Percentiles rank a stretch among this genome's conserved stretches.
phyloP scores from a whole-genome alignment of 805 yeast genomes.

The Saturnispora diversa region DNA sequence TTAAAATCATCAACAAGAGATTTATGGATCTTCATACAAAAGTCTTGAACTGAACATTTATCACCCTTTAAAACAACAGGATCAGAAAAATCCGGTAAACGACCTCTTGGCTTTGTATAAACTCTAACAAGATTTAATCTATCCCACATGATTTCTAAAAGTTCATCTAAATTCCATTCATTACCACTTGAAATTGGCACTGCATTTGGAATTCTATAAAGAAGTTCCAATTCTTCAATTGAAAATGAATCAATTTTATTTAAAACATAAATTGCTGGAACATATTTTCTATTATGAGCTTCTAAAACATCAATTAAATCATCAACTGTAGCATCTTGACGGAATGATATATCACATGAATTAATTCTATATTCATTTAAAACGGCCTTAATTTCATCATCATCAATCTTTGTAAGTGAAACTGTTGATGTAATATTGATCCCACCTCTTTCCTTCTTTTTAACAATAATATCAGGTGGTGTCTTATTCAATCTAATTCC shows the following conservation, averaged over 20 bases:
- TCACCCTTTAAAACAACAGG: slow-evolving; percentile 87
- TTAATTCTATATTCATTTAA: slow-evolving; percentile 92
- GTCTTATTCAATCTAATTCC: slow-evolving; percentile 89
- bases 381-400: slow-evolving; percentile 92
- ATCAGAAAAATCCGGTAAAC: slow-evolving; percentile 85
- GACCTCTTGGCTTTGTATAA: slow-evolving; percentile 95
- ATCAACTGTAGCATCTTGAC: slow-evolving; percentile 97
- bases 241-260: slow-evolving; percentile 95
- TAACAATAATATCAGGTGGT: slow-evolving; percentile 88
- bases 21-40: slow-evolving; percentile 94
- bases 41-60: slow-evolving; percentile 83
- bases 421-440: slow-evolving; percentile 88
- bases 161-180: slow-evolving; percentile 96
- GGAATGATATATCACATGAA: slow-evolving; percentile 90
- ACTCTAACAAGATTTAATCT: slow-evolving; percentile 85
- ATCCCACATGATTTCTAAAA: slow-evolving; percentile 93
- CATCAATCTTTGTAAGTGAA: slow-evolving; percentile 82
- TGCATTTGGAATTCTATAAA: slow-evolving; percentile 91
- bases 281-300: slow-evolving; percentile 81
- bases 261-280: slow-evolving; percentile 90
- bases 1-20: slow-evolving; percentile 88
- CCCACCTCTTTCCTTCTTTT: slow-evolving; percentile 95
- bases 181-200: slow-evolving; percentile 94
- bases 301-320: slow-evolving; percentile 93
- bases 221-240: slow-evolving; percentile 81